Conservation (phyloP, 768 basidiomycete genomes). For the Agrocybe pediades region DNA sequence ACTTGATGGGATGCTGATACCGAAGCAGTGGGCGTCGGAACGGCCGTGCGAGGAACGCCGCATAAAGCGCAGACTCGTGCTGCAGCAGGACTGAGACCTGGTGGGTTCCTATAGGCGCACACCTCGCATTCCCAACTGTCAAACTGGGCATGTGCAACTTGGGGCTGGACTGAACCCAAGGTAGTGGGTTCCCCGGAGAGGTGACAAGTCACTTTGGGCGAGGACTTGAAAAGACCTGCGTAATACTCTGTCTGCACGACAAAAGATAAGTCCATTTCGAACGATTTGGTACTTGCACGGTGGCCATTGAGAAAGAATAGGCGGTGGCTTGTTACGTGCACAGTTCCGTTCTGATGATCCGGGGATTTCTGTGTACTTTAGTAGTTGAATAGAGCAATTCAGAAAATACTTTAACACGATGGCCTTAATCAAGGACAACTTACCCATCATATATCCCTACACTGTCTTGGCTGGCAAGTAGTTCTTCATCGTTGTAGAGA, state of each 20-base stretch:
- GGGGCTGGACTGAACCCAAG: constrained; percentile 21
- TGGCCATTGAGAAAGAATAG: constrained; percentile 75
- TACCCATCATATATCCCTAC: constrained; percentile 95
- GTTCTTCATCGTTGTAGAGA: constrained; percentile 79
- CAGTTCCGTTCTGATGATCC: constrained; percentile 74
- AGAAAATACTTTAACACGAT: constrained; percentile 7
- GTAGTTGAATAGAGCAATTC: constrained; percentile 25
- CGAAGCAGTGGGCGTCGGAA: constrained; percentile 25
- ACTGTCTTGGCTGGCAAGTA: constrained; percentile 69
- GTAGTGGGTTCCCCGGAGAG: constrained; percentile 39
- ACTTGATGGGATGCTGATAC: constrained; percentile 28
- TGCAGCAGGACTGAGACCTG: constrained; percentile 69
- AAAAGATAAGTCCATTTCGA: constrained; percentile 63
- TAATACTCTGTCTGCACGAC: constrained; percentile 85
- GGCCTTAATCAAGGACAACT: constrained; percentile 27
- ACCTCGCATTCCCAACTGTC: constrained; percentile 85
- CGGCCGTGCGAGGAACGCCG: constrained; percentile 65
- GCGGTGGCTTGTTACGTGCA: constrained; percentile 80
- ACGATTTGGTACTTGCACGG: constrained; percentile 55
- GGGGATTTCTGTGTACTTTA: constrained; percentile 78
- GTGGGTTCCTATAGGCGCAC: constrained; percentile 84
- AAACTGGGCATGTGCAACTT: constrained; percentile 30
- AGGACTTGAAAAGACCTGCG: constrained; percentile 87
- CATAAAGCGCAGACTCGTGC: constrained; percentile 79
- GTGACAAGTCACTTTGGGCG: constrained; percentile 83